These are phyloP conservation scores for Chloromonas sp. DNA, from an alignment of 163 green algal species.

Conservation along the genomic window DNA sequence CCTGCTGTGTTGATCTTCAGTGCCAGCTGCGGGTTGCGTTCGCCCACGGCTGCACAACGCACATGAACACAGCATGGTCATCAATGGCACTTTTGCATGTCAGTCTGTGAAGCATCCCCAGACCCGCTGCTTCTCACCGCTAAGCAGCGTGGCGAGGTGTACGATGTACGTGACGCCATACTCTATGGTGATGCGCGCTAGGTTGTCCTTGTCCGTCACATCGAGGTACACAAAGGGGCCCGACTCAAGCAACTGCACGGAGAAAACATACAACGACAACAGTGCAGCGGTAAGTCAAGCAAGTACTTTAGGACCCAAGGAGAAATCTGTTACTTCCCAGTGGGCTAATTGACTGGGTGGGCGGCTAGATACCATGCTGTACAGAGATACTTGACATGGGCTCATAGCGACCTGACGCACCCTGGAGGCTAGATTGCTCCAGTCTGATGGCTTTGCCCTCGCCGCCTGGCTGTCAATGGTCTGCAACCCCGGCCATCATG, in stretches of 20 bases:
- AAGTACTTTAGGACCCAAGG: conserved; percentile 6
- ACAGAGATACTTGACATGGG: no score
- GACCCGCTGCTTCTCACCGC: conserved; percentile 15
- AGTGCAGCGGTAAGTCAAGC: conserved; percentile 30
- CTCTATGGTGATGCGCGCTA: conserved; percentile 55
- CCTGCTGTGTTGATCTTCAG: conserved; percentile 58
- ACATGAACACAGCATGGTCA: not conserved
- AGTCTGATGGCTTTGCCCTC: no score
- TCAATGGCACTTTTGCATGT: not conserved
- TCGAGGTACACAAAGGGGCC: conserved; percentile 52
- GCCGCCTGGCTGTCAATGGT: not conserved
- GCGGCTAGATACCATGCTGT: no score
- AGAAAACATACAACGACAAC: conserved; percentile 27
- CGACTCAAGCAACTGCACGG: conserved; percentile 12
- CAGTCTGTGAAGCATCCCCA: not conserved
- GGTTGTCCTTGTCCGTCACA: conserved; percentile 49
- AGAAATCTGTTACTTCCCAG: no score
- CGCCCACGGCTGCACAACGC: conserved; percentile 42
- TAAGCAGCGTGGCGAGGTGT: conserved; percentile 63
- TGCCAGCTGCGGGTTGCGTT: conserved; percentile 60
- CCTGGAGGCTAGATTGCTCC: no score
- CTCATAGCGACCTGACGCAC: no score
- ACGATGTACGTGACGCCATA: conserved; percentile 54
- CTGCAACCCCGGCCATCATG: not conserved
- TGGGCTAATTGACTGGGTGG: no score